Evolutionary conservation across 1,139 yeast species (phyloP), one percentile per base, ranked within the genome.

Genomic region (Hanseniaspora sp.): DNA sequence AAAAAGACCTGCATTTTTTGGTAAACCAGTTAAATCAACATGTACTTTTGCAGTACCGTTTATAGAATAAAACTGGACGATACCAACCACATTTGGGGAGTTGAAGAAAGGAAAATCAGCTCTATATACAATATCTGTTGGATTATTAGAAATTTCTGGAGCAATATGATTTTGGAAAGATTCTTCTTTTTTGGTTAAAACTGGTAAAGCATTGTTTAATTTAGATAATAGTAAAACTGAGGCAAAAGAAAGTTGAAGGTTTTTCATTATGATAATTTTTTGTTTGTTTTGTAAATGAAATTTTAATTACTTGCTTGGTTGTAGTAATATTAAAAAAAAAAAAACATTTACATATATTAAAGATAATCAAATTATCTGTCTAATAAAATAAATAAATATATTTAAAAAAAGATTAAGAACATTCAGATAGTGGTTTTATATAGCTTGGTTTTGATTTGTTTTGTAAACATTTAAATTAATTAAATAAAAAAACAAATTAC

Each of bases 11-110:
- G 79, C 79, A 46, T 66, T 64, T 43, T 67, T 63, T 23, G 83
- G 83, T 59, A 79, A 72, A 2, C 80, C 80, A 8, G 81, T 74
- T 63, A 79, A 67, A 62, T 79, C 82, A 56, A 79, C 77, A 61
- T 78, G 80, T 49, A 79, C 83, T 59, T 76, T 71, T n/a, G 79
- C 78, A 6, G 70, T 64, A 53, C 75, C 74, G 64, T 69, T 49
- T 12, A 34, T n/a, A 7, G 54, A 52, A 18, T 45, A 52, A 28
- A 52, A 40, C 15, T 39, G 45, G 7, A 52, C 45, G 5, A 33
- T n/a, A 11, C 54, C 54, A 45, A 29, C 42, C 4, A 52, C 45
- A 34, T 45, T 39, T n/a, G 46, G 46, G 7, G 48, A 45, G 41
- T 39, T 45, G 35, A 39, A 52, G 29, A 17, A 31, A 13, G 48